These are phyloP conservation scores for Suillus clintonianus DNA, from an alignment of 768 basidiomycete genomes.

Conservation along the genomic window DNA sequence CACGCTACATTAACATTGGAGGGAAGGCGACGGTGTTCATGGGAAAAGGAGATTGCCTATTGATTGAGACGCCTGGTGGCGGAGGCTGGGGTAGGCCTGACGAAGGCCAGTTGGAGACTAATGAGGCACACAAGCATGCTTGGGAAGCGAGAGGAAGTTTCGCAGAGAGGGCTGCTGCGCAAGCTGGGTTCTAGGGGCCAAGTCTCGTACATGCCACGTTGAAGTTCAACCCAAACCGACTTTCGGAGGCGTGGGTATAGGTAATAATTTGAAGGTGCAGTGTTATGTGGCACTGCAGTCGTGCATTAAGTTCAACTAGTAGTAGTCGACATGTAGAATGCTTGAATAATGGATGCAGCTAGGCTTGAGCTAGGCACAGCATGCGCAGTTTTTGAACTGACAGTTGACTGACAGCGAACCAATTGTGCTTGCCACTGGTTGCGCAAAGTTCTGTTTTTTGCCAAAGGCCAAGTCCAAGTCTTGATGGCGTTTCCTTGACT, in stretches of 20 bases:
- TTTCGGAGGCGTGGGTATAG: neutral
- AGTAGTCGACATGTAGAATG: neutral
- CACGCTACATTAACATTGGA: slow-evolving; percentile 79
- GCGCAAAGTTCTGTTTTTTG: neutral
- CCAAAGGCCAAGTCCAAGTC: neutral
- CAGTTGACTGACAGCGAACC: no score
- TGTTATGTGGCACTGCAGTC: neutral
- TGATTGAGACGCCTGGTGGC: slow-evolving; percentile 88
- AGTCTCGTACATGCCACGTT: neutral
- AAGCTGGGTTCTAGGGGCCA: slow-evolving; percentile 53
- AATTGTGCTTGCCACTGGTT: no score
- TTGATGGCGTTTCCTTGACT: neutral
- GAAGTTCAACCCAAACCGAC: neutral
- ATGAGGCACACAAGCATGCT: slow-evolving; percentile 32
- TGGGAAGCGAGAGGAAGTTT: slow-evolving; percentile 79
- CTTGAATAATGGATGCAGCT: neutral
- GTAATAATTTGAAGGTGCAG: neutral
- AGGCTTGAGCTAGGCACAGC: neutral
- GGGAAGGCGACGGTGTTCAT: slow-evolving; percentile 87
- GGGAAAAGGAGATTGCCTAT: slow-evolving; percentile 81
- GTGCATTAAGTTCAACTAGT: neutral
- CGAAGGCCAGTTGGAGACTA: slow-evolving; percentile 11
- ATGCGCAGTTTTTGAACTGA: neutral
- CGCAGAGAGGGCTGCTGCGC: slow-evolving; percentile 61
- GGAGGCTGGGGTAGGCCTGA: slow-evolving; percentile 74